phyloP scores from a whole-genome alignment of 2,329 filamentous ascomycete species.

The Cercospora beticola region DNA sequence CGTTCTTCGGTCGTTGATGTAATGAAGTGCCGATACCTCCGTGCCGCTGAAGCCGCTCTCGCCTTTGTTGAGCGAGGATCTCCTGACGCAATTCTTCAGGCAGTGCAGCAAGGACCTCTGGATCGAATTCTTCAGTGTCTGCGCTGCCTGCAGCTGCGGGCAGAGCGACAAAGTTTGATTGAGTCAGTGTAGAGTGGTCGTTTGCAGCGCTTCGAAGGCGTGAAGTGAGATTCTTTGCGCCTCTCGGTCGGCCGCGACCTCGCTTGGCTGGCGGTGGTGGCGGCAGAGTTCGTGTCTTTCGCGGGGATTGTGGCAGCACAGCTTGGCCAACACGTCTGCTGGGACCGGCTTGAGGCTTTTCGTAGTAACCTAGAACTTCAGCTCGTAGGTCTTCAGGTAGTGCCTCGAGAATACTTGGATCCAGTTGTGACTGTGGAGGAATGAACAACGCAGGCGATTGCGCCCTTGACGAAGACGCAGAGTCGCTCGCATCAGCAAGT shows the following conservation, averaged over 20 bases:
- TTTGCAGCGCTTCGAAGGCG: conserved; percentile 49
- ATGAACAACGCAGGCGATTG: conserved; percentile 38
- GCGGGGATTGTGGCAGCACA: conserved; percentile 51
- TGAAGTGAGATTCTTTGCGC: conserved; percentile 37
- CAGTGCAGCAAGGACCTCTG: conserved; percentile 75
- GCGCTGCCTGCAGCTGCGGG: conserved; percentile 35
- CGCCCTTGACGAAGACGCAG: conserved; percentile 29
- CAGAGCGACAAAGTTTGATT: conserved; percentile 67
- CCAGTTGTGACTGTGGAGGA: conserved; percentile 72
- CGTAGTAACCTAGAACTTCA: conserved; percentile 76
- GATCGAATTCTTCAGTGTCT: conserved; percentile 57
- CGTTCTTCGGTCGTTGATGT: conserved; percentile 30
- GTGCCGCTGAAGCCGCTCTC: conserved; percentile 57
- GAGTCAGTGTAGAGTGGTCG: conserved; percentile 60
- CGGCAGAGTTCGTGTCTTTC: conserved; percentile 56
- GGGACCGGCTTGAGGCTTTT: conserved; percentile 37
- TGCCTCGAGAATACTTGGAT: conserved; percentile 78
- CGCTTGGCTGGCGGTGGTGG: conserved; percentile 65
- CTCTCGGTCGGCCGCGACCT: conserved; percentile 49
- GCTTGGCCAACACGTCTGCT: conserved; percentile 37
- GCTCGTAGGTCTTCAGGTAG: conserved; percentile 82
- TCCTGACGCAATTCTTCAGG: conserved; percentile 78
- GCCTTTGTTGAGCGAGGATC: conserved; percentile 71
- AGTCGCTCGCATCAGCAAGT: conserved; percentile 17
- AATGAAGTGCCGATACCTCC: conserved; percentile 40